Conservation (phyloP, 305 asterid species). For the Fraxinus baroniana region DNA sequence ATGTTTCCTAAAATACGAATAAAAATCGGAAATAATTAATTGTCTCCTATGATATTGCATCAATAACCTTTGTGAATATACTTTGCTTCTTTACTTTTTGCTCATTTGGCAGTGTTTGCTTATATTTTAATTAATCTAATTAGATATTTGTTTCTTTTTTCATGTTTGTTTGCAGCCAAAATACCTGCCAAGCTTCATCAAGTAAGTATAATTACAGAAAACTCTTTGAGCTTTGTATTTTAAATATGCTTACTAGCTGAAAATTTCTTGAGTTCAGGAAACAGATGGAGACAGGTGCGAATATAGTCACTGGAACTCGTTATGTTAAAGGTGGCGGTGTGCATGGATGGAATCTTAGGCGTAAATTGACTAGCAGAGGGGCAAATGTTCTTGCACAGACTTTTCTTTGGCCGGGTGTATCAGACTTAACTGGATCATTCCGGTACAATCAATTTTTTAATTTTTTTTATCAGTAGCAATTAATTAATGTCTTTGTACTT, state of each 20-base stretch:
- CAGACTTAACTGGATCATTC: no score
- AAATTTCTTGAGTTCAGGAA: conserved; percentile 52
- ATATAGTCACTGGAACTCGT: conserved; percentile 94
- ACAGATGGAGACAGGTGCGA: conserved; percentile 87
- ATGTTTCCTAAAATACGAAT: no score
- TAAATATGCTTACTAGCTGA: conserved; percentile 19
- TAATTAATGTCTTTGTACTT: no score
- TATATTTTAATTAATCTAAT: conserved; percentile 8
- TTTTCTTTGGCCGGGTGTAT: no score
- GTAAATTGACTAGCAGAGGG: conserved; percentile 35
- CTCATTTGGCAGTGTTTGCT: background rate
- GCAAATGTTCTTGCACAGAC: no score
- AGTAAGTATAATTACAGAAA: conserved; percentile 47
- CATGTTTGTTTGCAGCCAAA: conserved; percentile 63
- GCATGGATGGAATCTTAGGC: conserved; percentile 97
- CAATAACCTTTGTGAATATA: background rate
- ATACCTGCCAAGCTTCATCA: conserved; percentile 84
- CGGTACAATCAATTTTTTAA: no score
- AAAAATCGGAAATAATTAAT: no score
- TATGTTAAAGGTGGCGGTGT: conserved; percentile 94
- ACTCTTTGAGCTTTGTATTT: conserved; percentile 10
- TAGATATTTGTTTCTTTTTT: conserved; percentile 28
- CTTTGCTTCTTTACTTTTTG: background rate
- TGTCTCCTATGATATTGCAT: no score
- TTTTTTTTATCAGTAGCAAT: no score